A percentile compares a stretch with the other conserved stretches of the same genome.
These are phyloP conservation scores for Dictyostelium firmibasis DNA, from an alignment of 78 protist species.

Conservation along the genomic window DNA sequence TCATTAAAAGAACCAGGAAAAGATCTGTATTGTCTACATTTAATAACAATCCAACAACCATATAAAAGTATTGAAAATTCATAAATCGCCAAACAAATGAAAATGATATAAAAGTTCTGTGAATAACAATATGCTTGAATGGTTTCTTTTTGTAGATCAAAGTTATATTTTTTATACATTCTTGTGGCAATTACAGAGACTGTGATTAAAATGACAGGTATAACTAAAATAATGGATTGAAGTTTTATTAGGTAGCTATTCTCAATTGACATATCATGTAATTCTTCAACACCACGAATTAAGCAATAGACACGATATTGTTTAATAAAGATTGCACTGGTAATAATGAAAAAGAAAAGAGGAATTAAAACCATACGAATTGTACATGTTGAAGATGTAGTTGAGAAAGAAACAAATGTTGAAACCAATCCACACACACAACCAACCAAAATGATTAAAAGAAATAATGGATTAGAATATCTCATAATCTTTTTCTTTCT, in stretches of 20 bases:
- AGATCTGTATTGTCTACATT: constrained; percentile 39
- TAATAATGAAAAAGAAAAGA: background rate
- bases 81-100: background rate
- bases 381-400: background rate
- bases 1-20: constrained; percentile 77
- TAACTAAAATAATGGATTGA: background rate
- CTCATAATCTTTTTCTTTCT: background rate
- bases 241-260: constrained; percentile 9
- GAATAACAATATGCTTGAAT: constrained; percentile 27
- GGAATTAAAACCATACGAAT: background rate
- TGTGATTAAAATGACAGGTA: constrained; percentile 3
- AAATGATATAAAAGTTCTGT: background rate
- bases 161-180: background rate
- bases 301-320: background rate
- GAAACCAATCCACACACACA: background rate
- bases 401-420: background rate
- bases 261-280: constrained; percentile 13
- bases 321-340: constrained; percentile 22
- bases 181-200: background rate
- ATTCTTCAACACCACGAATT: constrained; percentile 16
- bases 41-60: constrained; percentile 64
- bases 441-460: constrained; percentile 12
- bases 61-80: constrained; percentile 12
- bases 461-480: constrained; percentile 27
- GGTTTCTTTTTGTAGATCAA: background rate